Percentiles rank a stretch among this genome's conserved stretches.
Evolutionary conservation across 1,139 yeast species (phyloP).

Genomic region (Magnusiomyces fungicola): DNA sequence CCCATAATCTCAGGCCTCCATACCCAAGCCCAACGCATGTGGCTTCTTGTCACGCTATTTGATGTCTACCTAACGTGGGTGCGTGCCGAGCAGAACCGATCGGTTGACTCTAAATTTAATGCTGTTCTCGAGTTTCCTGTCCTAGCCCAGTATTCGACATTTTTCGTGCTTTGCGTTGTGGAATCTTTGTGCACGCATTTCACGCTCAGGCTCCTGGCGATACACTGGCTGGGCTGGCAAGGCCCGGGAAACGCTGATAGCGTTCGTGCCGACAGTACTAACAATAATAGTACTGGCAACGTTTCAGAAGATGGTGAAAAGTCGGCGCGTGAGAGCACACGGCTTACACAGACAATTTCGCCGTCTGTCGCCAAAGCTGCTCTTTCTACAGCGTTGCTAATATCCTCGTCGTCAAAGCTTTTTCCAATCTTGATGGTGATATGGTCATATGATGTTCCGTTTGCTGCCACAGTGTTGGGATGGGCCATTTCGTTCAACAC

Average conservation of each 20-base stretch:
- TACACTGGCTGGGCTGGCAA: constrained; percentile 39
- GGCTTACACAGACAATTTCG: no score
- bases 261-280: constrained; percentile 5
- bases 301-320: no score
- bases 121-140: constrained; percentile 35
- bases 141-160: constrained; percentile 56
- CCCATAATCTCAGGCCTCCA: constrained; percentile 17
- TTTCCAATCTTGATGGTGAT: constrained; percentile 92
- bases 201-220: constrained; percentile 40
- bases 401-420: constrained; percentile 71
- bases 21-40: constrained; percentile 39
- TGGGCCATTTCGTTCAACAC: constrained; percentile 56
- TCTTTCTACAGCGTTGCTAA: constrained; percentile 59
- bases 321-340: no score
- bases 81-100: constrained; percentile 53
- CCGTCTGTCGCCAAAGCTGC: constrained; percentile 28
- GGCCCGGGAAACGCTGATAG: background rate
- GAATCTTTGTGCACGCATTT: constrained; percentile 53
- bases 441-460: constrained; percentile 87
- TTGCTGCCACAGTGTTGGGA: constrained; percentile 54
- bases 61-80: constrained; percentile 94
- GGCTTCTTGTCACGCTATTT: constrained; percentile 64
- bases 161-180: constrained; percentile 51
- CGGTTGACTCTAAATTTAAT: constrained; percentile 13
- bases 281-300: no score